These are phyloP conservation scores for Aotearoamyces nothofagi DNA, from an alignment of 2,329 filamentous ascomycete species.

Conservation along the genomic window DNA sequence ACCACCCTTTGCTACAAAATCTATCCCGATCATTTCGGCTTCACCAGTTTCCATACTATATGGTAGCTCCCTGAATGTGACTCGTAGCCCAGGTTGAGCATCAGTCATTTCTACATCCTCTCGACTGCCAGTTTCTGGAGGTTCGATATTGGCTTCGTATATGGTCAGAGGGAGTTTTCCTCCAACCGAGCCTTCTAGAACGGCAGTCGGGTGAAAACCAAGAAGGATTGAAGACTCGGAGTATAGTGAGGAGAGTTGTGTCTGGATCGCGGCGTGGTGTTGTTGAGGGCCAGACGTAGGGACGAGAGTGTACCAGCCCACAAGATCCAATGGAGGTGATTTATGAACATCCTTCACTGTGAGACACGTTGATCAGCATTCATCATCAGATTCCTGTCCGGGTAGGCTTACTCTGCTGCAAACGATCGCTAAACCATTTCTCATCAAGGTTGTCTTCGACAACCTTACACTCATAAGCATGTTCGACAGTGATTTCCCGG, in stretches of 20 bases:
- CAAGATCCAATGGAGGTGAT: constrained; percentile 64
- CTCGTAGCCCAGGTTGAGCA: constrained; percentile 33
- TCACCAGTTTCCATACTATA: constrained; percentile 89
- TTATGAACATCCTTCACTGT: constrained; percentile 83
- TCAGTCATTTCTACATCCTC: constrained; percentile 65
- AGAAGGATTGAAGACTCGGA: constrained; percentile 80
- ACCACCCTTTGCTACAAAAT: constrained; percentile 76
- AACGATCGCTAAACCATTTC: constrained; percentile 58
- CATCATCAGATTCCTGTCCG: background rate
- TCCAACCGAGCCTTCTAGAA: constrained; percentile 39
- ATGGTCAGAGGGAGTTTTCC: constrained; percentile 81
- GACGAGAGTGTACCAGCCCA: constrained; percentile 83
- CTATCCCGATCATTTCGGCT: constrained; percentile 94
- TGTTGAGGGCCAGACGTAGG: constrained; percentile 54
- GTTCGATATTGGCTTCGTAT: constrained; percentile 73
- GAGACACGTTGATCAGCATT: constrained; percentile 2
- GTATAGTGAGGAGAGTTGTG: constrained; percentile 55
- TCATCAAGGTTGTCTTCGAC: constrained; percentile 48
- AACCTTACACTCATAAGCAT: constrained; percentile 71
- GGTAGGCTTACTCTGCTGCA: constrained; percentile 62
- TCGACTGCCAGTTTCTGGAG: constrained; percentile 44
- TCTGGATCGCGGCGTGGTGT: constrained; percentile 58
- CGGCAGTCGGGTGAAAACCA: constrained; percentile 62
- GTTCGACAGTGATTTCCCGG: constrained; percentile 78
- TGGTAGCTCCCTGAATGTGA: constrained; percentile 69